Evolutionary conservation across 805 yeast genomes (phyloP).

Genomic region (Ascoidea asiatica): DNA sequence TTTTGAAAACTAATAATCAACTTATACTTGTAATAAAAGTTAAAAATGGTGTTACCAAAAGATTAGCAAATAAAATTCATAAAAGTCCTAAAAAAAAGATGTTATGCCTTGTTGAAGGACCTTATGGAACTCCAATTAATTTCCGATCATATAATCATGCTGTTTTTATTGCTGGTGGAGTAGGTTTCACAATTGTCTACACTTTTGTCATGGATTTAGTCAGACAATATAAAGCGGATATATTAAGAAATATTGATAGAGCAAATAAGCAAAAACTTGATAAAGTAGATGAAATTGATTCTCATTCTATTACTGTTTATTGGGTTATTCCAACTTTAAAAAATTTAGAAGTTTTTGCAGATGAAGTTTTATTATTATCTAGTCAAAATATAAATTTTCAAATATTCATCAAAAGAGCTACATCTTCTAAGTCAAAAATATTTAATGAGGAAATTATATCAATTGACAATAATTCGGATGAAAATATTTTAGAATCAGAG

Average conservation of each 20-base stretch:
- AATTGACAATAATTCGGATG: background rate
- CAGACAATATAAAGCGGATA: conserved; percentile 5
- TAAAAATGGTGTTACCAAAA: conserved; percentile 33
- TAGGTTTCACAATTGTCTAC: conserved; percentile 55
- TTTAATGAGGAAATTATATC: too few relatives aligned
- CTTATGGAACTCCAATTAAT: conserved; percentile 46
- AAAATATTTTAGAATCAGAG: background rate
- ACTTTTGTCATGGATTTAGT: conserved; percentile 28
- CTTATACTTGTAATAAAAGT: conserved; percentile 28
- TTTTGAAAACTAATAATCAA: conserved; percentile 18
- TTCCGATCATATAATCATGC: conserved; percentile 37
- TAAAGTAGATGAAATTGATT: background rate
- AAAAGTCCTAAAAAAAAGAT: conserved; percentile 17
- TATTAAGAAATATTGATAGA: background rate
- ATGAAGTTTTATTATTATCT: conserved; percentile 5
- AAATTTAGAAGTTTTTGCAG: conserved; percentile 5
- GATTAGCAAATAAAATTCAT: conserved; percentile 17
- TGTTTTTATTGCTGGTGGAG: conserved; percentile 59
- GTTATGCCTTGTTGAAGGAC: conserved; percentile 44
- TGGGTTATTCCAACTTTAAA: conserved; percentile 9
- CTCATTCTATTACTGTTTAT: conserved; percentile 21
- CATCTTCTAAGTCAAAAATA: background rate
- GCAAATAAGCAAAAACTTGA: background rate
- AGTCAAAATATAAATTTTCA: conserved; percentile 1
- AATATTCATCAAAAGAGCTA: conserved; percentile 5